Conservation (phyloP, 768 basidiomycete genomes). For the Strobilomyces dryophilus region DNA sequence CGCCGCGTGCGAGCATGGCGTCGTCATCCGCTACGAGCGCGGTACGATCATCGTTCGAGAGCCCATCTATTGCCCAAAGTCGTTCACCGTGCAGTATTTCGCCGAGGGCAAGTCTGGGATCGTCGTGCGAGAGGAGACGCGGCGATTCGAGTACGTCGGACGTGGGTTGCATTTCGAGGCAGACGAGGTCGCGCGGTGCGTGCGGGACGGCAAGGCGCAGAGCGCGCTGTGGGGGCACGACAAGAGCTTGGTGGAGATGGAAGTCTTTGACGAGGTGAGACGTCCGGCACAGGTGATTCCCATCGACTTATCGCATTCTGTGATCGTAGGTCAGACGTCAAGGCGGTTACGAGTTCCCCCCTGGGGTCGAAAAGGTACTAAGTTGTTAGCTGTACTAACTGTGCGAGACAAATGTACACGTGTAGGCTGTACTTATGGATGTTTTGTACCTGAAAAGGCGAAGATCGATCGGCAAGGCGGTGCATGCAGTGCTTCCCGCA, state of each 20-base stretch:
- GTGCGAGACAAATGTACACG: too few species aligned
- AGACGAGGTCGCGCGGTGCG: slow-evolving; percentile 80
- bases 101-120: slow-evolving; percentile 41
- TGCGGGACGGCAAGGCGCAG: slow-evolving; percentile 68
- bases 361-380: slow-evolving; percentile 52
- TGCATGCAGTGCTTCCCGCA: too few species aligned
- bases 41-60: slow-evolving; percentile 61
- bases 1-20: slow-evolving; percentile 44
- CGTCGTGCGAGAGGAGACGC: slow-evolving; percentile 54
- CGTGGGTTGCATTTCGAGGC: slow-evolving; percentile 83
- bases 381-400: not conserved
- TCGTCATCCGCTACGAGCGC: slow-evolving; percentile 68
- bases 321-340: slow-evolving; percentile 57
- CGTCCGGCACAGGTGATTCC: slow-evolving; percentile 1
- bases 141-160: slow-evolving; percentile 55
- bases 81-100: slow-evolving; percentile 62
- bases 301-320: slow-evolving; percentile 12
- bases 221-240: slow-evolving; percentile 73
- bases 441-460: too few species aligned
- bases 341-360: slow-evolving; percentile 60
- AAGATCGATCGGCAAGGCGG: too few species aligned
- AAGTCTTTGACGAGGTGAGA: slow-evolving; percentile 77
- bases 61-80: slow-evolving; percentile 65
- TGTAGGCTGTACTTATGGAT: too few species aligned
- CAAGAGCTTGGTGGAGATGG: slow-evolving; percentile 78